These are phyloP conservation scores for Chaetothyriales sp. DNA, from an alignment of 2,329 filamentous ascomycete species.

Conservation along the genomic window DNA sequence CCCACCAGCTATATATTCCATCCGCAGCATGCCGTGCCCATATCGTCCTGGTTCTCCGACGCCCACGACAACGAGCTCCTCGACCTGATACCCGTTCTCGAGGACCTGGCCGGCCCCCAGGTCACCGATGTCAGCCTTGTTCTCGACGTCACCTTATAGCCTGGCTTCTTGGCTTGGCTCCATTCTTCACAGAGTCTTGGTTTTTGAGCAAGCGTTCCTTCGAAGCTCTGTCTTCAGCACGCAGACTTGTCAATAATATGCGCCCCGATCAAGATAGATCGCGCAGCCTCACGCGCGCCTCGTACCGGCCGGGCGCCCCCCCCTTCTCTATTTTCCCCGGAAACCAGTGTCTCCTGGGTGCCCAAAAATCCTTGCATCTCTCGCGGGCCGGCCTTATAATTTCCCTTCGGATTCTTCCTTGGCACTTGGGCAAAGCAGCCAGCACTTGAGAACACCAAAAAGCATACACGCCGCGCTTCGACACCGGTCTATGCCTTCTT, in stretches of 20 bases:
- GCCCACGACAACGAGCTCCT: conserved; percentile 97
- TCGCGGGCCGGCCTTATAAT: background rate
- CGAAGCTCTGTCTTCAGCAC: background rate
- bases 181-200: background rate
- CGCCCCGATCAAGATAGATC: background rate
- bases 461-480: background rate
- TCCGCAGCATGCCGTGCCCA: conserved; percentile 93
- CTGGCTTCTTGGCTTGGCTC: conserved; percentile 5
- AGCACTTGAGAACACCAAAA: background rate
- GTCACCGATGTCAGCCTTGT: conserved; percentile 95
- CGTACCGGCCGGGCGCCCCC: background rate
- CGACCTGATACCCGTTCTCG: conserved; percentile 92
- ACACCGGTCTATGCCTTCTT: background rate
- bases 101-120: conserved; percentile 78
- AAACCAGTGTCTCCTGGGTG: background rate
- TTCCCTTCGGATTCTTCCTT: background rate
- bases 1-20: conserved; percentile 99
- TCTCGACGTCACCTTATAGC: conserved; percentile 66
- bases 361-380: background rate
- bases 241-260: background rate
- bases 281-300: background rate
- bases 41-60: conserved; percentile 99
- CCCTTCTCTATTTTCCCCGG: background rate
- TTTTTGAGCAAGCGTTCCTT: background rate
- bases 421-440: background rate